Base-by-base conservation (phyloP, 805 yeast genomes). In the Ogataea nitratoaversa region DNA sequence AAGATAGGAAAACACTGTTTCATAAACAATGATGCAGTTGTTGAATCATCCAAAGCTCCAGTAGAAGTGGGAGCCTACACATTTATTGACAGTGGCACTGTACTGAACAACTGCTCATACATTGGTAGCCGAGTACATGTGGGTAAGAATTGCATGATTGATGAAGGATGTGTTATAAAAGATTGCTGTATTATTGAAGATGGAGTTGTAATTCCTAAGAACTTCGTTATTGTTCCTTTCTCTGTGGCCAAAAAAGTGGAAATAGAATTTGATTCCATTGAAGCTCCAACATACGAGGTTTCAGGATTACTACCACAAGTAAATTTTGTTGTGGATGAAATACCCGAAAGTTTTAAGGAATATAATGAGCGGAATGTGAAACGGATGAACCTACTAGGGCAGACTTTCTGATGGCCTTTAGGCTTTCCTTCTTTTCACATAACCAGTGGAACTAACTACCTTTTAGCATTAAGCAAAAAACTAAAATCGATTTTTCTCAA, bases 61-160 rank as follows among this genome's bases (percentile, higher is more conserved):
- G 50, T 67, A 5, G 60, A 61, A 30, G 55, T 77, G 1, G 84
- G 82, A 0, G 68, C 76, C 0, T 76, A 70, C 49, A 60, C 67
- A 3, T 54, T 65, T 8, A 56, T 78, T 2, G 79, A 76, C 1
- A 40, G 46, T 2, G 43, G 59, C 29, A 46, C 68, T 16, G 36
- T 24, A 2, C 42, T 78, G 2, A 8, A 19, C 2, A 44, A 56
- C 17, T 65, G 70, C 54, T 59, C 65, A 3, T 62, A 52, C 30
- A 57, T 78, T 5, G 82, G 82, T 0, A 72, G 65, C 41, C 53
- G 82, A 18, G 81, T 76, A 1, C 42, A 63, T 8, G 58, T 78
- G 2, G 82, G 78, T 5, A 43, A 44, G 1, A 46, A 60, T 25
- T 73, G 78, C 42, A 38, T 44, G 0, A 44, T 78, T 13, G 64